Base-by-base conservation (phyloP, 371 early-diverging fungal species). In the Fennellomyces sp. region DNA sequence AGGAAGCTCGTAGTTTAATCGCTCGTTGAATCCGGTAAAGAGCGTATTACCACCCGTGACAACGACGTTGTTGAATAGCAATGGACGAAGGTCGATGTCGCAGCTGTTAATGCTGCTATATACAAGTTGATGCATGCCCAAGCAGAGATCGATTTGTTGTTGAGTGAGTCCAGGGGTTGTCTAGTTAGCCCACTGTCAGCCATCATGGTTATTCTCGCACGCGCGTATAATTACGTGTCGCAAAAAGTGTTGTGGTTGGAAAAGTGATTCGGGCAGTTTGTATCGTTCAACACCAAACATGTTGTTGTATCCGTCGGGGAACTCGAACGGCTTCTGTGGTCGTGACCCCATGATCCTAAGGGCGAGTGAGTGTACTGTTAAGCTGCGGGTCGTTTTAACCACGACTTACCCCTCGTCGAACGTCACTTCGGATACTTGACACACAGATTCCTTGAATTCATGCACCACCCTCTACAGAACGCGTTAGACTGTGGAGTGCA, bases 381-480 rank as follows among this genome's bases (percentile, higher is more conserved):
- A 38, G 47, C 21, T 21, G n/a, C 19, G n/a, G 21, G 25, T 11
- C 39, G 19, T n/a, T 38, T 31, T 21, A 2, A 19, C 48, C 5
- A 59, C 5, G 2, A 60, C 82, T 66, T 80, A 92, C 91, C 72
- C 73, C 71, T 91, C 88, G 66, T 89, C 83, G 63, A 81, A 93
- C 6, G 81, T 65, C 29, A 77, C 66, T 61, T 92, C 93, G 2
- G 91, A 88, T 12, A 95, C 88, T 73, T 94, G 92, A 71, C 93
- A 94, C 10, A 94, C 88, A 2, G 93, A 86, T 69, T 97, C 97
- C 66, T 98, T 98, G 70, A 89, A 95, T 70, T 97, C 99, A 38
- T 90, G 83, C 48, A 96, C 72, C 21, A 81, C 83, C 62, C 80
- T 66, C 85, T 85, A 73, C n/a, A 50, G 1, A 48, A 41, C 13